phyloP scores from a whole-genome alignment of 306 rosid species.

The Pterocarpus santalinus region DNA sequence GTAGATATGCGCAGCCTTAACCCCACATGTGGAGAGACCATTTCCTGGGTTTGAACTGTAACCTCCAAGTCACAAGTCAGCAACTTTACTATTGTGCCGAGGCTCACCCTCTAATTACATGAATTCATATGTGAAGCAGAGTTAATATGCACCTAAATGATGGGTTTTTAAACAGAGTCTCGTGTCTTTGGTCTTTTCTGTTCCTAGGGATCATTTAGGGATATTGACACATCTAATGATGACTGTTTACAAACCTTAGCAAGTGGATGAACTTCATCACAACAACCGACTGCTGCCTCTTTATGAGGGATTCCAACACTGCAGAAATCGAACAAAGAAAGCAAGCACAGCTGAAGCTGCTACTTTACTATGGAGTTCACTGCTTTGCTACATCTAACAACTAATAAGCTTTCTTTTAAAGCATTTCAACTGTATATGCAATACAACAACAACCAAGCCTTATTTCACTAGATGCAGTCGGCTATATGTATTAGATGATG shows the following conservation, averaged over 20 bases:
- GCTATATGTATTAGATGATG: too few relatives aligned
- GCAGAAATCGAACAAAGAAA: slow-evolving; percentile 3
- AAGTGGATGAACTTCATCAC: slow-evolving; percentile 44
- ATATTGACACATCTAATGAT: background rate
- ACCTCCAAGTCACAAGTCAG: too few relatives aligned
- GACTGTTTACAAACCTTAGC: slow-evolving; percentile 34
- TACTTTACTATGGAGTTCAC: background rate
- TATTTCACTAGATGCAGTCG: too few relatives aligned
- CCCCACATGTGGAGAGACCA: too few relatives aligned
- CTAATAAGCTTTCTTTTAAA: background rate
- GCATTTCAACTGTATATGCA: background rate
- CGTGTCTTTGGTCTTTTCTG: background rate
- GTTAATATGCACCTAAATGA: background rate
- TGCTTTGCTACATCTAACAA: background rate
- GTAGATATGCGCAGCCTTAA: too few relatives aligned
- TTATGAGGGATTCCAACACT: slow-evolving; percentile 62
- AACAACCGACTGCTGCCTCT: slow-evolving; percentile 46
- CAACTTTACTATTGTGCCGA: too few relatives aligned
- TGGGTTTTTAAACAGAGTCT: background rate
- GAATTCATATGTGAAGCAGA: too few relatives aligned
- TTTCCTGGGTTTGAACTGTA: too few relatives aligned
- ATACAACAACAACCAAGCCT: too few relatives aligned
- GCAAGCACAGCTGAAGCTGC: background rate
- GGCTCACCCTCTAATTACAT: too few relatives aligned
- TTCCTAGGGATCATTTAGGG: background rate